Base-by-base conservation (phyloP, 352 stramenopile genomes). In the Phytophthora sansomeana region DNA sequence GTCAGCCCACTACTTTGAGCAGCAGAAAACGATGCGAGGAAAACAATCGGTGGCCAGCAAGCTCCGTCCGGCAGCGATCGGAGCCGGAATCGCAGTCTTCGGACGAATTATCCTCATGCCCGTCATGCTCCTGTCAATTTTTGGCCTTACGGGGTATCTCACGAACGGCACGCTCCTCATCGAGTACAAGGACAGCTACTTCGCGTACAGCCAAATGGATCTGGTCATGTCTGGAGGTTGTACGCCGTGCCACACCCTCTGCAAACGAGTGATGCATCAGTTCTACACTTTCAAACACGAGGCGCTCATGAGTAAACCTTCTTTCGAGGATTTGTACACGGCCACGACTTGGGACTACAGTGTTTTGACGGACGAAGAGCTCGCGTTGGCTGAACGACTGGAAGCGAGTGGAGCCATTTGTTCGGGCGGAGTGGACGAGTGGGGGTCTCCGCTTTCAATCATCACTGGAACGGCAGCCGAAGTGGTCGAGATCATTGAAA, bases 101-200 rank as follows among this genome's bases (percentile, higher is more conserved):
- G 67, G 67, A 0, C 67, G 60, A 10, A 74, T 74, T 41, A 54
- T 74, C 1, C 13, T 71, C 38, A 69, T 69, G 59, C 67, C 67
- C 11, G 47, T 67, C 26, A 69, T 71, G 59, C 54, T 74, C 5
- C 2, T 74, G 16, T 41, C 42, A 6, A 43, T 71, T 21, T 69
- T 69, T 13, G 48, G 55, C 0, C n/a, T 62, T 5, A 71, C 67
- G 6, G 62, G 62, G 2, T 75, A 75, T 24, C 52, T 72, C 32
- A 33, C 67, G 2, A 21, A 50, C 38, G 68, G 56, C 52, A 69
- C 53, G 13, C 61, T 77, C 52, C 64, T 77, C 58, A 67, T 77
- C 19, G 63, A 64, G 33, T 63, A 53, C 47, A 64, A 73, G 32
- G 29, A 76, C 69, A 73, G 63, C 69, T 77, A 77, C 58, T 77